phyloP scores from a whole-genome alignment of 108 stramenopile genomes.

The Epithemia pelagica region DNA sequence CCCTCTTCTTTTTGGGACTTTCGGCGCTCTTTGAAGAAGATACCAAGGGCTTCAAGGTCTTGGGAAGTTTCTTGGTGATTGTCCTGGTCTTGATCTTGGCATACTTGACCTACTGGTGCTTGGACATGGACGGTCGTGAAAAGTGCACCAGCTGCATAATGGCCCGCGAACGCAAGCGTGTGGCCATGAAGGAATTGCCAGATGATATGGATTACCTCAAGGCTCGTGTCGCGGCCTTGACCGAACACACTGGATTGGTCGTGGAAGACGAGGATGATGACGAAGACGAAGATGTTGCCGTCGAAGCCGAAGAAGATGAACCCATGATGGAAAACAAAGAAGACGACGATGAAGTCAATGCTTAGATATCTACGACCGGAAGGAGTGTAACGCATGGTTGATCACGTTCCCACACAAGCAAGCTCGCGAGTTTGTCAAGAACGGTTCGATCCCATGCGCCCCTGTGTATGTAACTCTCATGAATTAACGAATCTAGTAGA shows the following conservation, averaged over 20 bases:
- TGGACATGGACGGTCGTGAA: slow-evolving; percentile 34
- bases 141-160: slow-evolving; percentile 23
- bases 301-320: not conserved
- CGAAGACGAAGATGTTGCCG: not conserved
- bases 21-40: slow-evolving; percentile 44
- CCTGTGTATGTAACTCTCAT: not conserved
- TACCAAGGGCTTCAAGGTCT: slow-evolving; percentile 50
- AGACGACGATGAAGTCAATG: not conserved
- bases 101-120: slow-evolving; percentile 36
- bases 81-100: slow-evolving; percentile 23
- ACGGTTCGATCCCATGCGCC: not conserved
- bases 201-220: slow-evolving; percentile 50
- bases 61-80: slow-evolving; percentile 51
- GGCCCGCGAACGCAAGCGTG: slow-evolving; percentile 22
- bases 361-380: not conserved
- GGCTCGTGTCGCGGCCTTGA: slow-evolving; percentile 25
- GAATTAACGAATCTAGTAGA: not conserved
- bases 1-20: slow-evolving; percentile 52
- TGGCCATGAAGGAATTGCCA: slow-evolving; percentile 24
- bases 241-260: slow-evolving; percentile 40
- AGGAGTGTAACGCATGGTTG: not conserved
- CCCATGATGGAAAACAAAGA: not conserved
- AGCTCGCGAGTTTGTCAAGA: not conserved
- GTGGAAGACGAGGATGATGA: slow-evolving; percentile 15
- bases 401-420: not conserved